A percentile compares a stretch with the other conserved stretches of the same genome.
Conservation (phyloP, 768 basidiomycete genomes). For the Paxillus involutus region DNA sequence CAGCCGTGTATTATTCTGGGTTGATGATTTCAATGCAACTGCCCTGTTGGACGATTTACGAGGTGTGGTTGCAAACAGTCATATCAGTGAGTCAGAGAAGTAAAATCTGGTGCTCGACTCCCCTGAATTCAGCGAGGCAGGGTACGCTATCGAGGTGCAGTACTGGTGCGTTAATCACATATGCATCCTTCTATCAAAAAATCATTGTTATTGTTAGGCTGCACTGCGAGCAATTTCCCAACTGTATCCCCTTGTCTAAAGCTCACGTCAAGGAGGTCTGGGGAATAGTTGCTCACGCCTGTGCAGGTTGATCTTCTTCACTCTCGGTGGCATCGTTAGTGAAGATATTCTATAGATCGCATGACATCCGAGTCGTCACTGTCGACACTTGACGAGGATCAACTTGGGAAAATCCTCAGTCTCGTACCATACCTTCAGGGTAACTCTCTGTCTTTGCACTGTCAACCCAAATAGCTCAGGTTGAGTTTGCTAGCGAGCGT, state of each 20-base stretch:
- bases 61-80: background rate
- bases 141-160: conserved; percentile 4
- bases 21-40: background rate
- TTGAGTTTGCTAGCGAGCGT: background rate
- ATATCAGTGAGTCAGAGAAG: background rate
- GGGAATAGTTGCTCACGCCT: background rate
- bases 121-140: background rate
- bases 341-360: conserved; percentile 2
- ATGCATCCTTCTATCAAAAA: background rate
- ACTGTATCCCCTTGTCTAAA: background rate
- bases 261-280: background rate
- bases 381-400: conserved; percentile 7
- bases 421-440: background rate
- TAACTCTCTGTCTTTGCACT: background rate
- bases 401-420: conserved; percentile 1
- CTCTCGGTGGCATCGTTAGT: background rate
- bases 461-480: background rate
- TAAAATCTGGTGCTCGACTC: background rate
- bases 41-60: background rate
- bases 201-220: background rate
- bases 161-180: background rate
- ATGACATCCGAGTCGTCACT: conserved; percentile 10
- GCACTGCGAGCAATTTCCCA: conserved; percentile 5
- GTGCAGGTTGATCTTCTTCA: background rate
- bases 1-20: conserved; percentile 1